Evolutionary conservation across 441 rosid genomes (phyloP), one percentile per base, ranked within the genome.

Genomic region (Gossypium laxum): DNA sequence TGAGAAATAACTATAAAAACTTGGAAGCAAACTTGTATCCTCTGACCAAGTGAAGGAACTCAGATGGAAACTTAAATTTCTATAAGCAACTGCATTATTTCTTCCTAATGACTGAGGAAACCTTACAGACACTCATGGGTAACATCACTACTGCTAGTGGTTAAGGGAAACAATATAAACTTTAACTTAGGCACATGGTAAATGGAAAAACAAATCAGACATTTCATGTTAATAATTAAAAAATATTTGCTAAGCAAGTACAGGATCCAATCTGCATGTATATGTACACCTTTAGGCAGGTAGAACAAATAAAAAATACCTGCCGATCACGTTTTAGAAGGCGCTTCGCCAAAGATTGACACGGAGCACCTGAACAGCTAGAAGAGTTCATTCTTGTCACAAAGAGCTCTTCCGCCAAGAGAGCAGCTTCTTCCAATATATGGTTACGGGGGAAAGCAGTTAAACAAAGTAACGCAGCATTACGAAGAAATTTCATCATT

Each of bases 261-360:
- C 18, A 60, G n/a, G 67, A 71, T 32, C 17, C 64, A 12, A 72
- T 38, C 18, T 22, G 28, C 69, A 64, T 30, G 14, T 17, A 34
- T 28, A 19, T 26, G 24, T 15, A 58, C 57, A 58, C 57, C 67
- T 26, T 48, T 70, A 57, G 72, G 26, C 24, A 51, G 34, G 55
- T 43, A 54, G 71, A 52, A 62, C 7, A 43, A 43, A 72, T 10
- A 48, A 75, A 67, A 59, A 63, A 64, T 82, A 93, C 99, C 94
- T 92, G 96, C 62, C 97, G 87, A 77, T 94, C 98, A 78, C 79
- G 81, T 85, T 92, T 94, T 69, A 94, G 82, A 68, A 94, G 97
- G 63, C 86, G 83, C 81, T 90, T 94, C 32, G 99, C 99, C 78
- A 94, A 80, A 72, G 84, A 74, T 69, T 91, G 89, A 75, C 93